These are phyloP conservation scores for Parachaetomium inaequale DNA, from an alignment of 495 filamentous ascomycete genomes.

Conservation along the genomic window DNA sequence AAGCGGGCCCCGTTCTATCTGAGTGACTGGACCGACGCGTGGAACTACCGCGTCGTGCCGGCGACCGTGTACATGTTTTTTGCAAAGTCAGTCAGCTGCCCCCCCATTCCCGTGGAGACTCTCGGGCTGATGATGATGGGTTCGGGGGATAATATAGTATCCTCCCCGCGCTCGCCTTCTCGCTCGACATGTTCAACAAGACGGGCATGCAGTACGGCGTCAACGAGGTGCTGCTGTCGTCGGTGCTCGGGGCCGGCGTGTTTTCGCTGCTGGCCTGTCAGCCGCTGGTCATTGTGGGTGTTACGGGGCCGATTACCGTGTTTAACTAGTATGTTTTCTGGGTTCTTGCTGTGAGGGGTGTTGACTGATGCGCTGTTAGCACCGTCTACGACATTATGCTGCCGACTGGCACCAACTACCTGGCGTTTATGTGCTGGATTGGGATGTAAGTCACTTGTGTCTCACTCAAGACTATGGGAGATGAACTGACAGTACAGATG, in stretches of 20 bases:
- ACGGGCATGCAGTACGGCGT: constrained; percentile 77
- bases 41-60: constrained; percentile 79
- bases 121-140: neutral
- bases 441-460: constrained; percentile 54
- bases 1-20: constrained; percentile 69
- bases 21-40: constrained; percentile 79
- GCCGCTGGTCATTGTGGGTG: constrained; percentile 82
- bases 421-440: constrained; percentile 84
- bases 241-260: constrained; percentile 71
- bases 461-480: neutral
- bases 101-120: neutral
- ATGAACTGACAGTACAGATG: constrained; percentile 44
- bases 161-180: constrained; percentile 77
- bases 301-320: constrained; percentile 85
- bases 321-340: constrained; percentile 64
- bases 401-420: constrained; percentile 64
- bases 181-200: constrained; percentile 79
- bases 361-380: constrained; percentile 28
- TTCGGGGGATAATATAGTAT: no score
- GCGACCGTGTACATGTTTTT: constrained; percentile 89
- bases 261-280: constrained; percentile 74
- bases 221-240: constrained; percentile 77
- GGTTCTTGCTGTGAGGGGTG: neutral
- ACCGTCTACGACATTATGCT: constrained; percentile 80
- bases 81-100: constrained; percentile 60